Evolutionary conservation across 2,329 filamentous ascomycete species (phyloP), one percentile per base, ranked within the genome.

Genomic region (Penicillium sp.): DNA sequence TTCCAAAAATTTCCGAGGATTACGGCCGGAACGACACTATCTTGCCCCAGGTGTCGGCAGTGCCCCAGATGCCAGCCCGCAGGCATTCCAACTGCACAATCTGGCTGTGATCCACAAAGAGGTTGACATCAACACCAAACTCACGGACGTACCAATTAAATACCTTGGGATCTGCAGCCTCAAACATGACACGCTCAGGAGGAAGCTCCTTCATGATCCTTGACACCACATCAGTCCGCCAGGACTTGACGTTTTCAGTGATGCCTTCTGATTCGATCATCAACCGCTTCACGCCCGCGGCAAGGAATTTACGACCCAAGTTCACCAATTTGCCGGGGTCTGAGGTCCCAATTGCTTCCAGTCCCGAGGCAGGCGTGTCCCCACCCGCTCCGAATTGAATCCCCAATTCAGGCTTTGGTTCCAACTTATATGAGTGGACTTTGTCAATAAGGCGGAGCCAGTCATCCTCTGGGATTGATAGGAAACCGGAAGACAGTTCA

Each of bases 261-360:
- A 84, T 84, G 0, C 82, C 82, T 68, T 84, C 81, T n/a, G 80
- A 83, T 65, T 85, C 81, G 53, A 84, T 82, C 81, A 84, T 84
- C 63, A 84, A 73, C 9, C 81, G 72, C 66, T 84, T 81, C 3
- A 84, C 81, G 0, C 81, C 82, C 0, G 74, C 78, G 19, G 79
- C 73, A 16, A 84, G 73, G 60, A 84, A 84, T 41, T 73, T 72
- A 57, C 72, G 78, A 11, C 79, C 81, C 60, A 83, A 66, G 53
- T 79, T 77, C 21, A 83, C 73, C 31, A 84, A 66, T 58, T 80
- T 81, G 15, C 72, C 71, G 0, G 80, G 79, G 59, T 82, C 80
- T 5, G 76, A 79, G 11, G 80, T 80, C 3, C 79, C 81, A 19
- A 81, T 72, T 5, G 73, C 71, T 68, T 80, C 76, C 5, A 84